Conservation (phyloP, 306 rosid genomes). For the Castanea crenata region DNA sequence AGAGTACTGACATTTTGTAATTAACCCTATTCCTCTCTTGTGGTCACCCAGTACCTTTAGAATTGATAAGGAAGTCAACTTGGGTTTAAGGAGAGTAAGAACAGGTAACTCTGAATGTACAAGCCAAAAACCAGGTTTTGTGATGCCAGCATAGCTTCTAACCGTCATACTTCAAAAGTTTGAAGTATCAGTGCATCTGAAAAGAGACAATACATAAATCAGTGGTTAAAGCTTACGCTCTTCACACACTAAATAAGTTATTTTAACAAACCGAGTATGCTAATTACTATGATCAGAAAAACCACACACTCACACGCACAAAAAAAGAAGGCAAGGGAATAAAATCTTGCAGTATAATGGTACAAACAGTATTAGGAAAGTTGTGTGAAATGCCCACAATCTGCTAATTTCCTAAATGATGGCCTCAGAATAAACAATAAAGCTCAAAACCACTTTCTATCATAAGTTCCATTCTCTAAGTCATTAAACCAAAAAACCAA, state of each 20-base stretch:
- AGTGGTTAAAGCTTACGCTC: neutral
- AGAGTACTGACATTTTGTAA: slow-evolving; percentile 50
- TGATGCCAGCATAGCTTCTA: slow-evolving; percentile 45
- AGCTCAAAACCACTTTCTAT: neutral
- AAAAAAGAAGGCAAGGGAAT: neutral
- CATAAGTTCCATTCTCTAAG: neutral
- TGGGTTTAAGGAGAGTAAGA: slow-evolving; percentile 43
- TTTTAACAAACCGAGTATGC: neutral
- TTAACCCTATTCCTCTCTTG: slow-evolving; percentile 46
- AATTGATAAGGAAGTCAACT: slow-evolving; percentile 38
- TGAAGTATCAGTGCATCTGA: slow-evolving; percentile 42
- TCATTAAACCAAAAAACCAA: neutral
- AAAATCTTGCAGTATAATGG: neutral
- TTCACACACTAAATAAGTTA: neutral
- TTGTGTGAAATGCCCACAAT: neutral
- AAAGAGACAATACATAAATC: slow-evolving; percentile 4
- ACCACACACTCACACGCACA: neutral
- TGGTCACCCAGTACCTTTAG: slow-evolving; percentile 36
- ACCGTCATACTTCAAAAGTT: slow-evolving; percentile 41
- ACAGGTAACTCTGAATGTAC: slow-evolving; percentile 55
- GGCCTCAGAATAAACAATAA: neutral
- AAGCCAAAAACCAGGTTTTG: slow-evolving; percentile 57
- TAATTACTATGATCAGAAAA: neutral
- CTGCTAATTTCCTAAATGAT: neutral
- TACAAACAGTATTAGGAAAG: neutral